Conservation (phyloP, 169 alveolate species). For the Plasmodium ovale region DNA sequence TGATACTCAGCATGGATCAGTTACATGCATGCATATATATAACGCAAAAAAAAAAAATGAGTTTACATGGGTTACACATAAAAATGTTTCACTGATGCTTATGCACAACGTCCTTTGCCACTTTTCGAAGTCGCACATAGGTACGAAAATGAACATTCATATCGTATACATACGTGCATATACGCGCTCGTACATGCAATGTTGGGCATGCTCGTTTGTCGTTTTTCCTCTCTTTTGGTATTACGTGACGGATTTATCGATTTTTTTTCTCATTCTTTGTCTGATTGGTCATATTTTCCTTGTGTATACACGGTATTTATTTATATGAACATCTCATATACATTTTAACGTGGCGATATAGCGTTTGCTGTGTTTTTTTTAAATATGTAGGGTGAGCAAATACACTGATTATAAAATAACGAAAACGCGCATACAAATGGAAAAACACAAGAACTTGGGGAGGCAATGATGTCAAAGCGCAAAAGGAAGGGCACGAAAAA, state of each 20-base stretch:
- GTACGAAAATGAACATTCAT: not conserved
- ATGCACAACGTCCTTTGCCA: no score
- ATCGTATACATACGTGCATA: not conserved
- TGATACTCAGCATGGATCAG: not conserved
- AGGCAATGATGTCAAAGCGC: no score
- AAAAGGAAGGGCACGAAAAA: no score
- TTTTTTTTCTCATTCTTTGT: slow-evolving; percentile 74
- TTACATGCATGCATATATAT: not conserved
- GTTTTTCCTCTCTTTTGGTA: slow-evolving; percentile 5
- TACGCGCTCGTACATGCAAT: not conserved
- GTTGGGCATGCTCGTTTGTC: not conserved
- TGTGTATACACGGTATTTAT: not conserved
- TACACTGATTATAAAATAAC: no score
- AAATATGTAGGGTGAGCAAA: not conserved
- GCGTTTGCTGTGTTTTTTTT: not conserved
- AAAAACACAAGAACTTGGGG: no score
- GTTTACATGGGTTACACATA: no score
- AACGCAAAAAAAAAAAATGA: no score
- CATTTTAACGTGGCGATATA: not conserved
- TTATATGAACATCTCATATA: not conserved
- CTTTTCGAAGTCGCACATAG: not conserved
- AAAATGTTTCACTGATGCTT: no score
- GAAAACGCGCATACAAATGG: no score
- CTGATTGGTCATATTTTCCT: slow-evolving; percentile 60
- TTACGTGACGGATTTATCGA: slow-evolving; percentile 56